Conservation (phyloP, 495 filamentous ascomycete species). For the Penicillium macrosclerotiorum region DNA sequence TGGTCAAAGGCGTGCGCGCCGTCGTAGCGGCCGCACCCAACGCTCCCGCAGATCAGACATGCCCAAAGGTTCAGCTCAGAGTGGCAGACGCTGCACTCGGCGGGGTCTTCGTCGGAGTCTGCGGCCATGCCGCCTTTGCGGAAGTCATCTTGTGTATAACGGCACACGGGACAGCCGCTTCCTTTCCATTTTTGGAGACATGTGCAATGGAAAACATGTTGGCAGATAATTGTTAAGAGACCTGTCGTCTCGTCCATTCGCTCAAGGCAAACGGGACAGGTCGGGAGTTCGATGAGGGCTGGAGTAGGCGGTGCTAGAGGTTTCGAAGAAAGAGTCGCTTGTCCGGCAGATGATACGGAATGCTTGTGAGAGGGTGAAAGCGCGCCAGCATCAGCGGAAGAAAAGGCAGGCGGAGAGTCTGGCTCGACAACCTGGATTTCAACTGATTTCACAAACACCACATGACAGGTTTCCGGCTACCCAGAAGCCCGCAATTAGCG, state of each 20-base stretch:
- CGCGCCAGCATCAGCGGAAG: constrained; percentile 29
- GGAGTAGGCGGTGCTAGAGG: constrained; percentile 91
- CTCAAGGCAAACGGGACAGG: constrained; percentile 94
- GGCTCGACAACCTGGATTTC: constrained; percentile 51
- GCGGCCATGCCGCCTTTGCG: constrained; percentile 27
- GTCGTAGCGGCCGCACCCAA: constrained; percentile 93
- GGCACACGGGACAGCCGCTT: constrained; percentile 89
- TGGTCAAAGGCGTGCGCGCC: constrained; percentile 90
- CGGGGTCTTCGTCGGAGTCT: constrained; percentile 36
- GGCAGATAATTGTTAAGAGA: constrained; percentile 91
- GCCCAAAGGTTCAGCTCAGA: constrained; percentile 85
- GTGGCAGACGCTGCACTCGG: constrained; percentile 71
- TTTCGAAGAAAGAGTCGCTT: constrained; percentile 62
- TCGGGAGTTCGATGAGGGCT: constrained; percentile 84
- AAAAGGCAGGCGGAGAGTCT: constrained; percentile 13
- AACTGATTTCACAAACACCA: constrained; percentile 92
- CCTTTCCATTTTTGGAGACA: constrained; percentile 97
- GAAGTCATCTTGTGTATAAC: constrained; percentile 70
- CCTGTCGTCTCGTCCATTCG: constrained; percentile 98
- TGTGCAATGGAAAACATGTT: constrained; percentile 97
- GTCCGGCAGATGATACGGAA: constrained; percentile 35
- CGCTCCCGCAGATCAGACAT: constrained; percentile 87
- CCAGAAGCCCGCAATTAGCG: constrained; percentile 15
- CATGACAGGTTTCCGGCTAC: constrained; percentile 93
- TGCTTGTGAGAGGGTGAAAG: constrained; percentile 43